Conservation (phyloP, 768 basidiomycete genomes). For the Sarcodon aspratus region DNA sequence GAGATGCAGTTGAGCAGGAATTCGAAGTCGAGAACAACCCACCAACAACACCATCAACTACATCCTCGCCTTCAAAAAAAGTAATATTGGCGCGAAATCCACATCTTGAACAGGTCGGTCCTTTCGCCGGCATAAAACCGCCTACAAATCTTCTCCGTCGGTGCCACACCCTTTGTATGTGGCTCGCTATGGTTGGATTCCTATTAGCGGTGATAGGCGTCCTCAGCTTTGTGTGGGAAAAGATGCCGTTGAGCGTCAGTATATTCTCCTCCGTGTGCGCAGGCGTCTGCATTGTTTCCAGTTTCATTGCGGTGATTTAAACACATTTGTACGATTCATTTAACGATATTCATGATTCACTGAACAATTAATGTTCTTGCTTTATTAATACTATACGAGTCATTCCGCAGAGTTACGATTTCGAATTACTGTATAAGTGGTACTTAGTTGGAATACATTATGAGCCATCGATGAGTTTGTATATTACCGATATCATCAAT, state of each 20-base stretch:
- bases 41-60: constrained; percentile 2
- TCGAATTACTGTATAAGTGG: too few species aligned
- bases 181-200: constrained; percentile 36
- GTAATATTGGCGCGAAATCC: constrained; percentile 33
- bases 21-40: constrained; percentile 21
- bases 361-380: too few species aligned
- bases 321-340: too few species aligned
- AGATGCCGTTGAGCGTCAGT: neutral
- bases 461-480: too few species aligned
- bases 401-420: too few species aligned
- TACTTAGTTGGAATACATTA: too few species aligned
- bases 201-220: constrained; percentile 37
- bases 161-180: constrained; percentile 37
- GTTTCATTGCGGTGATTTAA: neutral
- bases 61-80: too few species aligned
- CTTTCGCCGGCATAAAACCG: constrained; percentile 25
- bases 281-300: neutral
- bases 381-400: too few species aligned
- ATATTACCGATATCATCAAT: too few species aligned
- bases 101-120: constrained; percentile 40
- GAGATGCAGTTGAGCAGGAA: constrained; percentile 34
- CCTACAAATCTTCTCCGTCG: constrained; percentile 36
- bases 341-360: too few species aligned
- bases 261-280: neutral
- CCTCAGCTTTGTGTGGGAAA: constrained; percentile 36